phyloP scores from a whole-genome alignment of 257 asterid genomes.

The Fraxinus quadrangulata region DNA sequence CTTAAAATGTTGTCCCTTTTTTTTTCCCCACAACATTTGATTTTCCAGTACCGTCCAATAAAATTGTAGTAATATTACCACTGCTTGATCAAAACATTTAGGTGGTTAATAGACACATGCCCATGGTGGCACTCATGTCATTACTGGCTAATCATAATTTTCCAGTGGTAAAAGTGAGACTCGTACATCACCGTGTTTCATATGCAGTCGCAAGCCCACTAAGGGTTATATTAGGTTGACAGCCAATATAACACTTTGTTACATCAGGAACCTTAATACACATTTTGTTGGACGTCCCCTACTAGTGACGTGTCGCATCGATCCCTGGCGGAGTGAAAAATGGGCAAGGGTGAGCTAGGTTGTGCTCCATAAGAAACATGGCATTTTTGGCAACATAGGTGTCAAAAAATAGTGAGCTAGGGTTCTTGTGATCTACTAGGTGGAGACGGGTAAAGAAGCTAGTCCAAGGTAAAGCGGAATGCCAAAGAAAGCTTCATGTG shows the following conservation, averaged over 20 bases:
- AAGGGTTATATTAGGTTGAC: background rate
- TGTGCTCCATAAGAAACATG: background rate
- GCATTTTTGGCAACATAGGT: background rate
- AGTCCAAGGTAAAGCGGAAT: background rate
- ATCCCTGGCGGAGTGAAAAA: background rate
- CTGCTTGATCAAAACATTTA: background rate
- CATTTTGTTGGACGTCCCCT: background rate
- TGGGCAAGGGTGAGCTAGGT: background rate
- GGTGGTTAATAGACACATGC: background rate
- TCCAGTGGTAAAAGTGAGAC: background rate
- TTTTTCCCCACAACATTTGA: background rate
- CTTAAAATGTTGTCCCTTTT: no score
- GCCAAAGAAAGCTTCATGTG: background rate
- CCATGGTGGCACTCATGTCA: background rate
- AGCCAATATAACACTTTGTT: background rate
- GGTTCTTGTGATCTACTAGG: background rate
- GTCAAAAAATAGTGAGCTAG: background rate
- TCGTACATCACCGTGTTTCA: background rate
- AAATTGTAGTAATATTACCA: background rate
- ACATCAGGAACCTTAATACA: background rate
- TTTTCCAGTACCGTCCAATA: background rate
- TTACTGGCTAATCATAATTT: background rate
- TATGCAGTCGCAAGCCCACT: background rate
- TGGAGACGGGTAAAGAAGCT: background rate
- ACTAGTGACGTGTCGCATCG: no score